These are phyloP conservation scores for Chytridium lagenaria DNA, from an alignment of 371 early-diverging fungal genomes.

Conservation along the genomic window DNA sequence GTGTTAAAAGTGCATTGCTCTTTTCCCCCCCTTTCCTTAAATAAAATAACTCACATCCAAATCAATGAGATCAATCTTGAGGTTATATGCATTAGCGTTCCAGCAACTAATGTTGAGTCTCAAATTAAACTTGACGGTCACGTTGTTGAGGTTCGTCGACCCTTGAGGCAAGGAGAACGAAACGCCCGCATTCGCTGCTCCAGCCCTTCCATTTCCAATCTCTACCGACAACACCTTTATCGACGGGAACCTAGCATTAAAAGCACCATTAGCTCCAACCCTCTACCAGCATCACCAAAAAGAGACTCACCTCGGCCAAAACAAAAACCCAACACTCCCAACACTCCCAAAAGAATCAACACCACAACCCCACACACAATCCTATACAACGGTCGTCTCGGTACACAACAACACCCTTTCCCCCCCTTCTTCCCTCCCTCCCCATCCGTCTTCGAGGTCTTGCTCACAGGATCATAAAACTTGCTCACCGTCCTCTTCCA, in stretches of 20 bases:
- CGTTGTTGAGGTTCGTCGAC: slow-evolving; percentile 3
- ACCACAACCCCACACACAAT: too few relatives aligned
- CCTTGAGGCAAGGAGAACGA: background rate
- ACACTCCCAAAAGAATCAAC: too few relatives aligned
- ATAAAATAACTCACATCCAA: slow-evolving; percentile 4
- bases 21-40: background rate
- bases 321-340: too few relatives aligned
- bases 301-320: too few relatives aligned
- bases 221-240: slow-evolving; percentile 7
- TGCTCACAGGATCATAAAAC: too few relatives aligned
- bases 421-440: too few relatives aligned
- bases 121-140: background rate
- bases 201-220: background rate
- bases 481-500: too few relatives aligned
- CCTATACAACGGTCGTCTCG: too few relatives aligned
- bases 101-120: background rate
- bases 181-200: background rate
- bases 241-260: background rate
- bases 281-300: background rate
- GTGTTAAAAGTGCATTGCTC: background rate
- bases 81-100: background rate
- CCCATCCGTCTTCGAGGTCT: too few relatives aligned
- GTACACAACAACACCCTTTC: too few relatives aligned
- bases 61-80: background rate
- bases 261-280: background rate